Evolutionary conservation across 2,329 filamentous ascomycete genomes (phyloP), one percentile per base, ranked within the genome.

Genomic region (Paraphoma sp.): DNA sequence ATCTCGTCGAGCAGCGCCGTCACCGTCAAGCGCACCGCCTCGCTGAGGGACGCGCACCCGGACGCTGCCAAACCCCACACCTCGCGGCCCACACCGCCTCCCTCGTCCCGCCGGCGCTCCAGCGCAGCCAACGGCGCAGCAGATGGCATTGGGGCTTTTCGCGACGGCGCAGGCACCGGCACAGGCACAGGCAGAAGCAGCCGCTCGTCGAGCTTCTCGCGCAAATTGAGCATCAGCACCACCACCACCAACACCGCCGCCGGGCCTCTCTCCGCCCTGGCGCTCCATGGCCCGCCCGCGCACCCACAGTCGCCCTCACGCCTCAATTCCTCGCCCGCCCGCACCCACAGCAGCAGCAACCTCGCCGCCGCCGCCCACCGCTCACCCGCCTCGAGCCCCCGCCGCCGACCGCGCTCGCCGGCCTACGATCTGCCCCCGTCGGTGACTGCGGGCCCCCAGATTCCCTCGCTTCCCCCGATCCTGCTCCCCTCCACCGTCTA

Each of bases 151-250:
- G 69, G 66, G 23, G 60, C 63, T 48, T 74, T 80, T 48, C 69
- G 73, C 53, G 81, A 83, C 64, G 81, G 80, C 30, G 63, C 14
- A 36, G 33, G 33, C 33, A 10, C 33, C 82, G 48, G 73, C 53
- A 81, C 82, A 63, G 81, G 80, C 29, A 63, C 82, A 48, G 78
- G 77, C 23, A 72, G 79, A 30, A 83, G 82, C 45, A 84, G 81
- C 71, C 78, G 75, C 45, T 69, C 72, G n/a, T 79, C 78, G 48
- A 73, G 68, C 62, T 72, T 75, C 62, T 72, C 72, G 45, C 72
- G 76, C 54, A 73, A 77, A 49, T 72, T 77, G 55, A 75, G 73
- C 65, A 70, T 75, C 59, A 75, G 67, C 68, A 74, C 67, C 61
- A 69, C 70, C 23, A 23, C 23, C 23, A 23, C 2, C 5, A 23